A percentile compares a stretch with the other conserved stretches of the same genome.
These are phyloP conservation scores for Fraxinus anomala DNA, from an alignment of 257 asterid genomes.

Conservation along the genomic window DNA sequence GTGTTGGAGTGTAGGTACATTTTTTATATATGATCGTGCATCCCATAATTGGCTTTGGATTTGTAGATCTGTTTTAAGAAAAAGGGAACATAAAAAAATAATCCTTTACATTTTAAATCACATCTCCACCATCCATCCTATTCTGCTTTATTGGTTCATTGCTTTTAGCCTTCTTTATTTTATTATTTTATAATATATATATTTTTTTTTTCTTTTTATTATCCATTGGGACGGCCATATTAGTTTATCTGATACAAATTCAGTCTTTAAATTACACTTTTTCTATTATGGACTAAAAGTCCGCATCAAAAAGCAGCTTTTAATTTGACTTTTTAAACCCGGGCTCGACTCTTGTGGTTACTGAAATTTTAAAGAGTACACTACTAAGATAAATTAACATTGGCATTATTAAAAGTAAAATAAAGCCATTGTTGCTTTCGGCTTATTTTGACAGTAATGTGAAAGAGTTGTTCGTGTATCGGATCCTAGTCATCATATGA, in stretches of 20 bases:
- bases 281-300: not conserved
- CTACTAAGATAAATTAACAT: not conserved
- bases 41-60: not conserved
- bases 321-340: conserved; percentile 20
- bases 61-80: not conserved
- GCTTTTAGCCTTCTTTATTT: not conserved
- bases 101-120: not conserved
- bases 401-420: conserved; percentile 6
- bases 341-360: not conserved
- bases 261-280: no score
- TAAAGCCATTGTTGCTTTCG: conserved; percentile 32
- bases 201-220: not conserved
- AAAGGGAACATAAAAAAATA: not conserved
- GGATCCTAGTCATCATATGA: conserved; percentile 5
- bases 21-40: conserved; percentile 4
- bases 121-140: not conserved
- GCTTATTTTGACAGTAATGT: conserved; percentile 7
- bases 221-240: not conserved
- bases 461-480: conserved; percentile 11
- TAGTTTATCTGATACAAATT: not conserved
- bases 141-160: not conserved
- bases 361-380: not conserved
- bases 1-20: not conserved
- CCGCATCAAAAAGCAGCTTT: conserved; percentile 18
- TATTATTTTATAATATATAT: no score